Evolutionary conservation across 2,329 filamentous ascomycete species (phyloP).

Genomic region (Helminthosporium solani): DNA sequence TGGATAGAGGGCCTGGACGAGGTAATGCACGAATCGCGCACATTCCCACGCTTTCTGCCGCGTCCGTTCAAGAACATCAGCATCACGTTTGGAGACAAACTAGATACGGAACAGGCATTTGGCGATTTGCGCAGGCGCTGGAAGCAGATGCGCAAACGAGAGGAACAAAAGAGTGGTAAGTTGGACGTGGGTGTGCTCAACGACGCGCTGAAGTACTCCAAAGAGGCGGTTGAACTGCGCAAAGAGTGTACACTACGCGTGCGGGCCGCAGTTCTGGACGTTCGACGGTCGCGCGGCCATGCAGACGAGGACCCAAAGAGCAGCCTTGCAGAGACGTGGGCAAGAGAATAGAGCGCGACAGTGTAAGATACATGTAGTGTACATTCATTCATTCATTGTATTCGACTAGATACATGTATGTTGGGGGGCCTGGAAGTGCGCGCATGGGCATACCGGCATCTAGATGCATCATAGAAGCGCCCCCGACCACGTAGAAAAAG

Average conservation of each 20-base stretch:
- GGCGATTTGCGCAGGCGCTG: constrained; percentile 74
- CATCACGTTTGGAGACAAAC: constrained; percentile 75
- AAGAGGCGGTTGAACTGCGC: constrained; percentile 75
- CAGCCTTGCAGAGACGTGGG: constrained; percentile 79
- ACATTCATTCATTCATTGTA: no score
- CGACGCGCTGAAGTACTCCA: constrained; percentile 65
- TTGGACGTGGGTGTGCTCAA: constrained; percentile 60
- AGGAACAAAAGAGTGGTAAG: constrained; percentile 47
- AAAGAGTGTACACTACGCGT: constrained; percentile 79
- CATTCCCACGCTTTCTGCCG: constrained; percentile 78
- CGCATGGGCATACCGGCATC: no score
- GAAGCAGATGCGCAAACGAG: constrained; percentile 63
- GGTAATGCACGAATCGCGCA: constrained; percentile 82
- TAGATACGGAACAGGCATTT: constrained; percentile 74
- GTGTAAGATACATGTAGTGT: constrained; percentile 12
- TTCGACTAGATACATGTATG: neutral
- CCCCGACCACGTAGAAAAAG: no score
- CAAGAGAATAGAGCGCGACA: constrained; percentile 44
- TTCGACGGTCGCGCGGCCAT: constrained; percentile 70
- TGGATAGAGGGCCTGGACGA: constrained; percentile 89
- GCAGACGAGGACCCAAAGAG: constrained; percentile 78
- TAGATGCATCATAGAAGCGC: neutral
- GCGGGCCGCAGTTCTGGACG: constrained; percentile 75
- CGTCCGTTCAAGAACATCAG: constrained; percentile 68
- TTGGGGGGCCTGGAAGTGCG: no score